phyloP scores from a whole-genome alignment of 176 grass and related monocot genomes.

The Rhipidocladum racemiflorum region DNA sequence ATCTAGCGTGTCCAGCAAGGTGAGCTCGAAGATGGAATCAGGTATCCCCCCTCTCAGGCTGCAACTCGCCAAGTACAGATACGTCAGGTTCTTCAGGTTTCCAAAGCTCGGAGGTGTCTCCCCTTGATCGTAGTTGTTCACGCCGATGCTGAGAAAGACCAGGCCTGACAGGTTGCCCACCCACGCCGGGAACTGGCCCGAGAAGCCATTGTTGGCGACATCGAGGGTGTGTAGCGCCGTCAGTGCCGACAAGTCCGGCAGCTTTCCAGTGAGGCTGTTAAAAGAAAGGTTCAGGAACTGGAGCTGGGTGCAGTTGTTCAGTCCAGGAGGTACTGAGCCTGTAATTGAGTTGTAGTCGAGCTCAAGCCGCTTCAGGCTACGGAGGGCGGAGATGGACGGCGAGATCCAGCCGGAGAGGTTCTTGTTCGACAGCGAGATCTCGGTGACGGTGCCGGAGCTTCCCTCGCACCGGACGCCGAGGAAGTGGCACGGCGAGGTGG shows the following conservation, averaged over 20 bases:
- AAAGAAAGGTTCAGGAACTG: conserved; percentile 54
- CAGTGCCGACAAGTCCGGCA: conserved; percentile 60
- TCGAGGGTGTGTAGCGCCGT: conserved; percentile 46
- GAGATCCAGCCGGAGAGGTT: conserved; percentile 73
- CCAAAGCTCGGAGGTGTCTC: conserved; percentile 57
- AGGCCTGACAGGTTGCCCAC: conserved; percentile 38
- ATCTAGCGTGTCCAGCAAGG: conserved; percentile 59
- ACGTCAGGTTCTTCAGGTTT: conserved; percentile 76
- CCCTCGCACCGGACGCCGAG: conserved; percentile 50
- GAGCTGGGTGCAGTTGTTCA: conserved; percentile 48
- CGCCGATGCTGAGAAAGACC: conserved; percentile 43
- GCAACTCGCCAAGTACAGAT: conserved; percentile 49
- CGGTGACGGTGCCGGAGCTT: conserved; percentile 32
- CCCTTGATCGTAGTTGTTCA: conserved; percentile 49
- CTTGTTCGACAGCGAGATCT: conserved; percentile 49
- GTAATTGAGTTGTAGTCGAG: conserved; percentile 57
- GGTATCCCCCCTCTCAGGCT: conserved; percentile 58
- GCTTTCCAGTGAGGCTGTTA: conserved; percentile 48
- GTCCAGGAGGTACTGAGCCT: conserved; percentile 48
- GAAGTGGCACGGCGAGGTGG: conserved; percentile 52
- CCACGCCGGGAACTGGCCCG: conserved; percentile 53
- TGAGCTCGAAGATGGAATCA: conserved; percentile 53
- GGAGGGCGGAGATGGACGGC: conserved; percentile 37
- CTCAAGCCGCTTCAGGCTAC: conserved; percentile 33
- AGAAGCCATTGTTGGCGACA: conserved; percentile 46